These are phyloP conservation scores for Agrocybe chaxingu DNA, from an alignment of 768 basidiomycete genomes.

Conservation along the genomic window DNA sequence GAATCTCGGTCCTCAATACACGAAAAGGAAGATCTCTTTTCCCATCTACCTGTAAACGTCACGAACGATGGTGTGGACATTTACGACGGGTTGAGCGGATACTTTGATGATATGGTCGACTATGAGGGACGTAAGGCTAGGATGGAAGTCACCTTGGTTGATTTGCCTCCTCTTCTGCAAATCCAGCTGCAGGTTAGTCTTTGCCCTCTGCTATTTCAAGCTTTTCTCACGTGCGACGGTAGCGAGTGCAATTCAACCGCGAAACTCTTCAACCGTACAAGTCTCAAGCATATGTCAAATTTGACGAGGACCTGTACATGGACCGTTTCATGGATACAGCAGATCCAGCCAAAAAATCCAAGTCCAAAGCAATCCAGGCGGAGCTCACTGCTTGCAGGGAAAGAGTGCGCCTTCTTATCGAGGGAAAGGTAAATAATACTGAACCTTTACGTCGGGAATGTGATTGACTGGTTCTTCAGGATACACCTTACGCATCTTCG, in stretches of 20 bases:
- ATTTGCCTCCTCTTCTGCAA: slow-evolving; percentile 87
- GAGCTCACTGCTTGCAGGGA: slow-evolving; percentile 65
- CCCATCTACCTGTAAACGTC: slow-evolving; percentile 92
- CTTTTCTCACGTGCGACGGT: slow-evolving; percentile 7
- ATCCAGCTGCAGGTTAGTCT: slow-evolving; percentile 86
- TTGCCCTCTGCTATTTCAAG: background rate
- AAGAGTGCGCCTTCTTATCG: slow-evolving; percentile 62
- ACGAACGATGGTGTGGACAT: slow-evolving; percentile 86
- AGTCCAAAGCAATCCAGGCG: slow-evolving; percentile 66
- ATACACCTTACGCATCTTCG: slow-evolving; percentile 54
- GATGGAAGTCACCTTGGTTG: slow-evolving; percentile 84
- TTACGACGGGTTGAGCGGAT: slow-evolving; percentile 89
- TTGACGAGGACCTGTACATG: slow-evolving; percentile 82
- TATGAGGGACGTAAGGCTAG: slow-evolving; percentile 83
- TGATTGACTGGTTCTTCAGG: slow-evolving; percentile 34
- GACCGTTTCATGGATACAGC: slow-evolving; percentile 87
- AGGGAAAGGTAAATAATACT: slow-evolving; percentile 58
- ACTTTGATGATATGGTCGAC: slow-evolving; percentile 88
- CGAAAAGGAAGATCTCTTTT: slow-evolving; percentile 90
- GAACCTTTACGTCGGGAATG: background rate
- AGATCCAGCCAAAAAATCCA: slow-evolving; percentile 65
- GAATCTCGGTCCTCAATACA: slow-evolving; percentile 57
- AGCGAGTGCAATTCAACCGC: slow-evolving; percentile 95
- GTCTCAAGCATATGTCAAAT: slow-evolving; percentile 92
- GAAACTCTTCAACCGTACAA: slow-evolving; percentile 91